These are phyloP conservation scores for Leucosporidium creatinivorum DNA, from an alignment of 768 basidiomycete genomes.

Conservation along the genomic window DNA sequence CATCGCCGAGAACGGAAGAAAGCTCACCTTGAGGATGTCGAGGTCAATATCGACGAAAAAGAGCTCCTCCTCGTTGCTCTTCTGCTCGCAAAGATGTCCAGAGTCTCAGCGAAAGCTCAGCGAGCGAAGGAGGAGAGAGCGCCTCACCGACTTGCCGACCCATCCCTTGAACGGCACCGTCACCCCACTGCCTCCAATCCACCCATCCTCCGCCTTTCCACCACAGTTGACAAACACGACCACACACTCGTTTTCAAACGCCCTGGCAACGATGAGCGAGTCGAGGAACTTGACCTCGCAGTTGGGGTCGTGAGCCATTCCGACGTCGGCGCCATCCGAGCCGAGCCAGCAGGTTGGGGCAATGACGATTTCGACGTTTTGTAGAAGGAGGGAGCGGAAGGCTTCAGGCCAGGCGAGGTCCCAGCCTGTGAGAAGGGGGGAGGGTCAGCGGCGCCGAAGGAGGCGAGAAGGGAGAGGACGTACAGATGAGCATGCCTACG, in stretches of 20 bases:
- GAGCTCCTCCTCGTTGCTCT: constrained; percentile 18
- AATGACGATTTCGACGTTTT: constrained; percentile 22
- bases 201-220: constrained; percentile 10
- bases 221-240: constrained; percentile 28
- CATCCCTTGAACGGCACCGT: constrained; percentile 27
- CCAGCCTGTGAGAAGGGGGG: not conserved
- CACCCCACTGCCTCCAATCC: constrained; percentile 11
- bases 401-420: constrained; percentile 24
- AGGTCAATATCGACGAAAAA: constrained; percentile 24
- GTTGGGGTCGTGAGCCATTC: constrained; percentile 17
- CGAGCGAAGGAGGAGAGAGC: not conserved
- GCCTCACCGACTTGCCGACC: constrained; percentile 14
- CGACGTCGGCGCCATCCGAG: constrained; percentile 14
- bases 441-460: not conserved
- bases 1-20: not conserved
- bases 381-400: constrained; percentile 13
- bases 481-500: constrained; percentile 32
- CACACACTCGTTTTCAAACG: constrained; percentile 33
- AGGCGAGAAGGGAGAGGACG: not conserved
- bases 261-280: constrained; percentile 25
- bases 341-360: constrained; percentile 34
- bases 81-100: not conserved
- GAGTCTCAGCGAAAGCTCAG: not conserved
- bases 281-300: constrained; percentile 30
- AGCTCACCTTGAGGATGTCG: constrained; percentile 11